A percentile compares a stretch with the other conserved stretches of the same genome.
Evolutionary conservation across 176 grass and related monocot species (phyloP).

Genomic region (Zea luxurians): DNA sequence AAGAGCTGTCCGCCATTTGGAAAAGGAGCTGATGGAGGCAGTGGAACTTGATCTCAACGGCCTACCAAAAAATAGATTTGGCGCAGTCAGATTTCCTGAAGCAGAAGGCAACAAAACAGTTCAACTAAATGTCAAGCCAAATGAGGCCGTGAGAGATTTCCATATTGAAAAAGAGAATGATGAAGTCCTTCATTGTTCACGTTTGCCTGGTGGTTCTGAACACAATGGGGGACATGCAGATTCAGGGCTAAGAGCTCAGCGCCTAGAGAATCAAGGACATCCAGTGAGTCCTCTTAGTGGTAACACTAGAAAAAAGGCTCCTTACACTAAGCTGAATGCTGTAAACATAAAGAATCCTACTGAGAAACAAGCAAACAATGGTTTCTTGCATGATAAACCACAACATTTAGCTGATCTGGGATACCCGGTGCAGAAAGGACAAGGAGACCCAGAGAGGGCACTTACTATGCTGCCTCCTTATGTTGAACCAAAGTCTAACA

Average conservation of each 20-base stretch:
- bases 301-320: slow-evolving; percentile 48
- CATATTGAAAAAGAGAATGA: slow-evolving; percentile 52
- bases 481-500: slow-evolving; percentile 48
- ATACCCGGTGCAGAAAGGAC: slow-evolving; percentile 27
- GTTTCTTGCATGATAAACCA: slow-evolving; percentile 22
- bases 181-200: slow-evolving; percentile 12
- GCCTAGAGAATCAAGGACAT: slow-evolving; percentile 42
- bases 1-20: slow-evolving; percentile 14
- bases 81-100: slow-evolving; percentile 41
- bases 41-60: slow-evolving; percentile 57
- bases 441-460: slow-evolving; percentile 17
- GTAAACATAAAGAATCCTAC: slow-evolving; percentile 24
- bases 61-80: slow-evolving; percentile 46
- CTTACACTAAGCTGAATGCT: slow-evolving; percentile 50
- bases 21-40: slow-evolving; percentile 45
- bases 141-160: slow-evolving; percentile 23
- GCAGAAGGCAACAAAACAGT: slow-evolving; percentile 32
- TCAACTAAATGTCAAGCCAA: slow-evolving; percentile 35
- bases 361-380: slow-evolving; percentile 42
- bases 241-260: slow-evolving; percentile 35
- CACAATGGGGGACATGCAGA: slow-evolving; percentile 19
- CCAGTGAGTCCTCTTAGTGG: slow-evolving; percentile 47
- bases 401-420: slow-evolving; percentile 20
- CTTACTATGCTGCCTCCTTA: slow-evolving; percentile 52
- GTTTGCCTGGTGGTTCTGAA: slow-evolving; percentile 35